Evolutionary conservation across 768 basidiomycete genomes (phyloP), one percentile per base, ranked within the genome.

Genomic region (Naematelia encephala): DNA sequence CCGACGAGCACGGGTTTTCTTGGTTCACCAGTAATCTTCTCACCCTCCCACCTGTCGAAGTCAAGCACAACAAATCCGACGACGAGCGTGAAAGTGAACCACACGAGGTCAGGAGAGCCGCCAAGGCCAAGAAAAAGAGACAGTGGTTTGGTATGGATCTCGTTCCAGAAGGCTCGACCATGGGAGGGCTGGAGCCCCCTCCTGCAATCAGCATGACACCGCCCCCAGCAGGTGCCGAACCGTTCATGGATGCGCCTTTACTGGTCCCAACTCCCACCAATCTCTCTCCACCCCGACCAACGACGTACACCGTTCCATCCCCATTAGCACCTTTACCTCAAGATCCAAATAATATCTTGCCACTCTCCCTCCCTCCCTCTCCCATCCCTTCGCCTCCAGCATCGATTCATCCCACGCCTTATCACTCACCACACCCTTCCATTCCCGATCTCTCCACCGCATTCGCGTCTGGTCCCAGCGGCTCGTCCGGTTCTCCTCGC

Each of bases 291-390:
- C 61, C 60, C 19, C 48, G 57, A 46, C 59, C 29, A 47, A 12
- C 27, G 12, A 43, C 59, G 12, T 51, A 55, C 0, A 45, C 54
- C 11, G 13, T 51, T 4, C 48, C 59, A 27, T 57, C 57, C 13
- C 57, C 58, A 59, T 43, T 61, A 10, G 44, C 46, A 16, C 52
- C 65, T 8, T 46, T 66, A n/a, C 64, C 64, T 5, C 50, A 47
- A 28, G 68, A 69, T 43, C 68, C 68, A 14, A 50, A 64, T 34
- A 66, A 69, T 54, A 63, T 69, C 39, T 39, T 70, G 11, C 68
- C 68, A n/a, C 57, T 70, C 23, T 66, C 68, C 1, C 30, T 62
- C 3, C 62, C 66, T 3, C 39, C 57, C 4, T 47, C 61, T 16
- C 68, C 68, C 4, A 49, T 54, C 45, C 60, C 47, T 14, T 62